Base-by-base conservation (phyloP, 768 basidiomycete genomes). In the Filobasidium floriforme region DNA sequence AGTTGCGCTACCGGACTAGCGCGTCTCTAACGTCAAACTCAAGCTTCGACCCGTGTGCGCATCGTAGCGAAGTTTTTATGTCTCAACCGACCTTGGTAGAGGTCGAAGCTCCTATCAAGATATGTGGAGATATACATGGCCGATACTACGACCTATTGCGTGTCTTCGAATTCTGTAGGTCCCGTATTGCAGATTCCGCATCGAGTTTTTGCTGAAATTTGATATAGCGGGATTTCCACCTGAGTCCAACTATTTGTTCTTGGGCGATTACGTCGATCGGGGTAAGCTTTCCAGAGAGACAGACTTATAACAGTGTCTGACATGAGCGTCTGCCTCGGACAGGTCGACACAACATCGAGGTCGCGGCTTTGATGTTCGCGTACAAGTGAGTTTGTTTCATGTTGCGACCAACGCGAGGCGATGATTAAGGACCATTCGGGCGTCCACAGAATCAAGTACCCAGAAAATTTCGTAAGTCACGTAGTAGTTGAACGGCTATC, bases 261-360 rank as follows among this genome's bases (percentile, higher is more conserved):
- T 93, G 26, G 94, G 94, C 40, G 94, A 99, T 83, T 99, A 97
- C 78, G 94, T 98, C 73, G 94, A 97, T 82, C 87, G 93, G 75
- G 94, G 94, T 24, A 97, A 98, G 81, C 93, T 98, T 81, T 92
- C 89, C 74, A 85, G 98, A 67, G 96, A 99, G 80, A 98, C 96
- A 18, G 97, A 80, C 94, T 98, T 83, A 94, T 97, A 81, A 92
- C 89, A 70, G 6, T 51, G 46, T 19, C 24, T 51, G 5, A 24
- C 24, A 12, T 51, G 18, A n/a, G n/a, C 12, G 19, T 51, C 5
- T 51, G 18, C 24, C 46, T 3, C 22, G 22, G 24, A 28, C 26
- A 57, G 54, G 54, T 15, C 19, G 26, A 15, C 54, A 57, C 15
- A 57, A 57, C 54, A 57, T 57, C 54, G 54, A 57, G 24, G 54